A percentile compares a stretch with the other conserved stretches of the same genome.
These are phyloP conservation scores for Gynandropsis gynandra DNA, from an alignment of 345 rosid species.

Conservation along the genomic window DNA sequence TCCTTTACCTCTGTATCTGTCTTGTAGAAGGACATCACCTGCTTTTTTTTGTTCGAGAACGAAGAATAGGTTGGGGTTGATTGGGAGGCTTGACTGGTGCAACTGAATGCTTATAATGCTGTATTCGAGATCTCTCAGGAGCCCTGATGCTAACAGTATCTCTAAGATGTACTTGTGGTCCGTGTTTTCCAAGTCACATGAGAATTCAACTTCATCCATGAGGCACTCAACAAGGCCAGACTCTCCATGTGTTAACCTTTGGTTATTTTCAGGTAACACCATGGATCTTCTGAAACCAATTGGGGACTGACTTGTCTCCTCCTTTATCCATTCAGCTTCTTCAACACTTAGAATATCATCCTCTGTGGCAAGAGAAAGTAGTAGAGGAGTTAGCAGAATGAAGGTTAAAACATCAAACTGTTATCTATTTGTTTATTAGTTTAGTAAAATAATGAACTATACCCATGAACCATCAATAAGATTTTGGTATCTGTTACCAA, in stretches of 20 bases:
- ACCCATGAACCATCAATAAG: no score
- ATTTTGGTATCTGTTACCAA: no score
- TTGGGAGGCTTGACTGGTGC: constrained; percentile 40
- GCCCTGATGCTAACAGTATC: constrained; percentile 52
- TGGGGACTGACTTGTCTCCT: constrained; percentile 21
- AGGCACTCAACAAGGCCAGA: constrained; percentile 20
- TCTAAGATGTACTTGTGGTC: constrained; percentile 59
- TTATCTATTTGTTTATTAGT: background rate
- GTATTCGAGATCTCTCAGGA: constrained; percentile 47
- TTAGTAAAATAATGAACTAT: no score
- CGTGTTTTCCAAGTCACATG: constrained; percentile 26
- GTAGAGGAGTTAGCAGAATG: background rate
- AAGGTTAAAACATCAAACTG: constrained; percentile 9
- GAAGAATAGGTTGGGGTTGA: constrained; percentile 50
- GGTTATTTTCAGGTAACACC: constrained; percentile 27
- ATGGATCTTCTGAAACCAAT: constrained; percentile 26
- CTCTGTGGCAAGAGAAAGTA: constrained; percentile 33
- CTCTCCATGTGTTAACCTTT: constrained; percentile 18
- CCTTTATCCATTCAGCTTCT: constrained; percentile 36
- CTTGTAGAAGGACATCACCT: constrained; percentile 24
- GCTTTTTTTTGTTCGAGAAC: constrained; percentile 49
- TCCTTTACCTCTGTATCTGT: constrained; percentile 26
- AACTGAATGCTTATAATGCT: constrained; percentile 31
- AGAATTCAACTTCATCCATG: constrained; percentile 20
- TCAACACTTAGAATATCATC: constrained; percentile 35